Conservation (phyloP, 768 basidiomycete genomes). For the Naematelia aurantialba region DNA sequence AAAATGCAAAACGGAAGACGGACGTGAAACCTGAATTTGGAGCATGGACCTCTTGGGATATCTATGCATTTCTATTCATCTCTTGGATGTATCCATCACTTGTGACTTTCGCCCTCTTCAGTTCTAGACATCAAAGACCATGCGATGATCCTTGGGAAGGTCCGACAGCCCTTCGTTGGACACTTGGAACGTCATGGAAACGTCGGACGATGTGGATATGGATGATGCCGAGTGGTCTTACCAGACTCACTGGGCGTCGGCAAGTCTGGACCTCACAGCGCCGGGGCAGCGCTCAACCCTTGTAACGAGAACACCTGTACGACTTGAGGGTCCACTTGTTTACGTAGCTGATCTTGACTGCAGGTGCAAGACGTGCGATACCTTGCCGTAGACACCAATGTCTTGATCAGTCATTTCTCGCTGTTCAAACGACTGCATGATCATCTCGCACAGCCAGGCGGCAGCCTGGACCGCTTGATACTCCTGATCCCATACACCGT, state of each 20-base stretch:
- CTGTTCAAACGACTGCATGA: constrained; percentile 15
- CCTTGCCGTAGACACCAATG: constrained; percentile 37
- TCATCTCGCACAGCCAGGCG: constrained; percentile 5
- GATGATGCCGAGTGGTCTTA: constrained; percentile 3
- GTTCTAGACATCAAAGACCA: too few relatives aligned
- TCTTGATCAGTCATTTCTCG: constrained; percentile 28
- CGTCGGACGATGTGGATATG: constrained; percentile 19
- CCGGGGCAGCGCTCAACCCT: background rate
- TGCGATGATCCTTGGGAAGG: background rate
- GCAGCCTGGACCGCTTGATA: background rate
- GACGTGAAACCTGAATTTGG: too few relatives aligned
- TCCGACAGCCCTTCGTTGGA: background rate
- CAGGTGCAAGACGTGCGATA: constrained; percentile 4
- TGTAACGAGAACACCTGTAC: background rate
- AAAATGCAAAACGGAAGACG: too few relatives aligned
- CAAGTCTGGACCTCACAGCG: background rate
- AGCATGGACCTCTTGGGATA: too few relatives aligned
- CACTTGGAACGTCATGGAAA: background rate
- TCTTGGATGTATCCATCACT: too few relatives aligned
- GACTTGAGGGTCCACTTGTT: background rate
- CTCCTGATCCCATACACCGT: constrained; percentile 31
- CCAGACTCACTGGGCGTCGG: constrained; percentile 1
- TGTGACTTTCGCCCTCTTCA: too few relatives aligned
- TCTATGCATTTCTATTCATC: too few relatives aligned
- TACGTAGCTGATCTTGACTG: background rate